These are phyloP conservation scores for Dorcoceras hygrometricum DNA, from an alignment of 257 asterid species.

Conservation along the genomic window DNA sequence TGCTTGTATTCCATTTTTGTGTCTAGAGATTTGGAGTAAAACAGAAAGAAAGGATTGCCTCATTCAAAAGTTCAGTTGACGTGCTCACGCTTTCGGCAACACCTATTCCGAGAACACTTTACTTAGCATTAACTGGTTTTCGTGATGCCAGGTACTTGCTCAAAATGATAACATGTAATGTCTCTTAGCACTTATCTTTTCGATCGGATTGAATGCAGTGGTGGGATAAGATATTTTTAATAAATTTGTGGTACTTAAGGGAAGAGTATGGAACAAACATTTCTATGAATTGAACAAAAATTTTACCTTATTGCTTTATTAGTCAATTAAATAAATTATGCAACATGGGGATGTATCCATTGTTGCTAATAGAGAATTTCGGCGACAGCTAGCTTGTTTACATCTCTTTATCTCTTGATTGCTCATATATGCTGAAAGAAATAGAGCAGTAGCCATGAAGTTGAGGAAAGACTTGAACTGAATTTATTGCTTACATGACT, in stretches of 20 bases:
- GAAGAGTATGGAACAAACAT: conserved; percentile 8
- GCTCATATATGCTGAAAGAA: no score
- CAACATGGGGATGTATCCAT: conserved; percentile 11
- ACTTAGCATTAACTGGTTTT: conserved; percentile 93
- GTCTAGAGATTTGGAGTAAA: conserved; percentile 94
- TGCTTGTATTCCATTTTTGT: conserved; percentile 30
- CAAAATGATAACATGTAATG: conserved; percentile 7
- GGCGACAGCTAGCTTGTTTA: conserved; percentile 12
- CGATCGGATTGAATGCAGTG: background rate
- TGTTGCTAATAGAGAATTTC: conserved; percentile 17
- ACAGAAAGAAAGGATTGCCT: conserved; percentile 96
- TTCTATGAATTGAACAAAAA: conserved; percentile 10
- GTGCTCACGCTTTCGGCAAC: conserved; percentile 98
- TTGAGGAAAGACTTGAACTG: no score
- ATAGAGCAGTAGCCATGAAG: no score
- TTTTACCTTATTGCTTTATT: conserved; percentile 21
- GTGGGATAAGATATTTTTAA: conserved; percentile 11
- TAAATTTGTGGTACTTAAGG: background rate
- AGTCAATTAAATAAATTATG: conserved; percentile 1
- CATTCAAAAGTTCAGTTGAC: conserved; percentile 92
- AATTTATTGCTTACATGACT: no score
- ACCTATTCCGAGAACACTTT: conserved; percentile 94
- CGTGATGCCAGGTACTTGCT: conserved; percentile 89
- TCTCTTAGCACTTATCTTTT: conserved; percentile 17
- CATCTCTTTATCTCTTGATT: conserved; percentile 17